Evolutionary conservation across 306 rosid species (phyloP).

Genomic region (Inga leiocalycina): DNA sequence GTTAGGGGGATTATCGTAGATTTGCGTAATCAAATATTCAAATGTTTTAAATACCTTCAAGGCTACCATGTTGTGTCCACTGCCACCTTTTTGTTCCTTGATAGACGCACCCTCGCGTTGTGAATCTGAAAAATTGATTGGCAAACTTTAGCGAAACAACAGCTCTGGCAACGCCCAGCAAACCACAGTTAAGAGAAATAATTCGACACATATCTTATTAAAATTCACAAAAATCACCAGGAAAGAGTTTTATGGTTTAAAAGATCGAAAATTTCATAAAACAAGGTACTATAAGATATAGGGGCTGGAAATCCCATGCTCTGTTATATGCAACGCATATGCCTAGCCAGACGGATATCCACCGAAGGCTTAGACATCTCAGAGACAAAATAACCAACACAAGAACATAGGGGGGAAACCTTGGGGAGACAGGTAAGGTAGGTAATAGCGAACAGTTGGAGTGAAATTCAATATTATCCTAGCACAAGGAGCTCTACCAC

Average conservation of each 20-base stretch:
- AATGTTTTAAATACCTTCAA: slow-evolving; percentile 54
- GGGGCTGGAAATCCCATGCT: not conserved
- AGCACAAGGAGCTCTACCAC: not conserved
- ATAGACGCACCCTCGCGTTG: slow-evolving; percentile 8
- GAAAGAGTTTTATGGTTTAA: not conserved
- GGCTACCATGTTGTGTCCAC: slow-evolving; percentile 37
- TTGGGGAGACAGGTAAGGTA: not conserved
- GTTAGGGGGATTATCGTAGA: not conserved
- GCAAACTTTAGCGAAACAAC: not conserved
- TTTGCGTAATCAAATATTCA: not conserved
- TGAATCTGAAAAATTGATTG: slow-evolving; percentile 44
- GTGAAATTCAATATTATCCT: not conserved
- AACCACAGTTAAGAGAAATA: not conserved
- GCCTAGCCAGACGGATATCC: too few species aligned
- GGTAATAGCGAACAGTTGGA: too few species aligned
- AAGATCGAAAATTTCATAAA: not conserved
- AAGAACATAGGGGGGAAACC: not conserved
- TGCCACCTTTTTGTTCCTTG: slow-evolving; percentile 35
- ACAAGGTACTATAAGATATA: not conserved
- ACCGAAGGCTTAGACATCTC: slow-evolving; percentile 4
- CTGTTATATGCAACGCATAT: not conserved
- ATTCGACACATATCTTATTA: not conserved
- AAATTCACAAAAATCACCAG: not conserved
- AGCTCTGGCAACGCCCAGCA: not conserved
- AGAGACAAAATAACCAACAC: not conserved